A percentile compares a stretch with the other conserved stretches of the same genome.
Evolutionary conservation across 495 filamentous ascomycete species (phyloP).

Genomic region (Aeminium ludgeri): DNA sequence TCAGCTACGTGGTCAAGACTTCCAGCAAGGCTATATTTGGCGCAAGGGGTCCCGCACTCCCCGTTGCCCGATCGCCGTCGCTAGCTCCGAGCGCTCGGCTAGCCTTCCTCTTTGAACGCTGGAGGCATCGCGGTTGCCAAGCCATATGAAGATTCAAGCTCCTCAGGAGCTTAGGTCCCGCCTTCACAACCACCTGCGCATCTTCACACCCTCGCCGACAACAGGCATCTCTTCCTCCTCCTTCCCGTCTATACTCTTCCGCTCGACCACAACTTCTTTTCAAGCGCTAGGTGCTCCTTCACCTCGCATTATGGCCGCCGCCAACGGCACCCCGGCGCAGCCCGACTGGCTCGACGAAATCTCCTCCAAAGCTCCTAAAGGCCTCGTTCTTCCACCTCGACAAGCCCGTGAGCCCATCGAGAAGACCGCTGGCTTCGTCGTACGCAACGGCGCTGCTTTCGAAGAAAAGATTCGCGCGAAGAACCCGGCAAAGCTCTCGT

Average conservation of each 20-base stretch:
- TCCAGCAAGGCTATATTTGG: too few species aligned
- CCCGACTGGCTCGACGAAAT: conserved; percentile 31
- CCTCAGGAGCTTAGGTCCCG: too few species aligned
- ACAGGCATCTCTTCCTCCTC: too few species aligned
- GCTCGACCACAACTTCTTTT: not conserved
- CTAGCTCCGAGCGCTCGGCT: too few species aligned
- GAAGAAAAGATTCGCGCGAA: conserved; percentile 71
- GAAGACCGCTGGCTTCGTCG: conserved; percentile 91
- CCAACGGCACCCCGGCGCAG: conserved; percentile 39
- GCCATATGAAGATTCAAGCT: too few species aligned
- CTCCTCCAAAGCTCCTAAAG: conserved; percentile 54
- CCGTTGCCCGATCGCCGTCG: too few species aligned
- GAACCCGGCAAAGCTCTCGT: conserved; percentile 76
- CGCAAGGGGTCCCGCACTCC: too few species aligned
- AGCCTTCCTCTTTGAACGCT: too few species aligned
- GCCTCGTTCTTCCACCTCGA: conserved; percentile 69
- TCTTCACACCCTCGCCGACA: too few species aligned
- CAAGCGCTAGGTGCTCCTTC: not conserved
- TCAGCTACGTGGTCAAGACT: too few species aligned
- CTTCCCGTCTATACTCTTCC: not conserved
- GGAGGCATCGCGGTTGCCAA: too few species aligned
- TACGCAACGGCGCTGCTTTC: conserved; percentile 64
- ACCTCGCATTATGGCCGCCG: conserved; percentile 27
- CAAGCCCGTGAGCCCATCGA: conserved; percentile 73
- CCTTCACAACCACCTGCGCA: too few species aligned